These are phyloP conservation scores for Crepidotus variabilis DNA, from an alignment of 768 basidiomycete genomes.

Conservation along the genomic window DNA sequence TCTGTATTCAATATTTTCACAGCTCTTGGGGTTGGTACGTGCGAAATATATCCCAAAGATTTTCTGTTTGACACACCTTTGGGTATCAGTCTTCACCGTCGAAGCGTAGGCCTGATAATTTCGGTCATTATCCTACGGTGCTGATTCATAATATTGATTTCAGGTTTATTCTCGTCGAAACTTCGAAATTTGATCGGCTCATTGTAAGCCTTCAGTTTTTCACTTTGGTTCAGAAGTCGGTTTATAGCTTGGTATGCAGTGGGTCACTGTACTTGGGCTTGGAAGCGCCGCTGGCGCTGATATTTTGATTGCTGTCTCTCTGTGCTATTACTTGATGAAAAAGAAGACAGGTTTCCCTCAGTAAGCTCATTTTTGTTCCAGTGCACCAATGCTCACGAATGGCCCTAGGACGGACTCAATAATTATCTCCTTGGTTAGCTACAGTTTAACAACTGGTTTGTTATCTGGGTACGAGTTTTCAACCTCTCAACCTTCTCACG, in stretches of 20 bases:
- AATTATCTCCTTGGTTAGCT: constrained; percentile 38
- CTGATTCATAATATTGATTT: constrained; percentile 6
- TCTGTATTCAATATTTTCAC: neutral
- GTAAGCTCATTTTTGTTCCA: constrained; percentile 8
- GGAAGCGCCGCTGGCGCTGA: constrained; percentile 47
- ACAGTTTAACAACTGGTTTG: constrained; percentile 42
- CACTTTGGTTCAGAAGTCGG: neutral
- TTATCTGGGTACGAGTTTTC: constrained; percentile 33
- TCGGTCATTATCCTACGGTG: constrained; percentile 1
- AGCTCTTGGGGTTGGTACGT: constrained; percentile 40
- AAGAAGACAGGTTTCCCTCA: constrained; percentile 41
- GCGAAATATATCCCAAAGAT: neutral
- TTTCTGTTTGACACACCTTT: neutral
- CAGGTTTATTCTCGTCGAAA: constrained; percentile 32
- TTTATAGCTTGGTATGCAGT: constrained; percentile 22
- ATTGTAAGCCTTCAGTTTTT: constrained; percentile 29
- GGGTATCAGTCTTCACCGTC: constrained; percentile 38
- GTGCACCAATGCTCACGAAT: neutral
- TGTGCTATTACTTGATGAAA: constrained; percentile 46
- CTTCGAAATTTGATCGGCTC: constrained; percentile 28
- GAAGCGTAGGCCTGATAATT: constrained; percentile 32
- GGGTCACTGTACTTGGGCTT: constrained; percentile 46
- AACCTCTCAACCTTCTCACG: neutral
- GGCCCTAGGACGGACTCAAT: constrained; percentile 37
- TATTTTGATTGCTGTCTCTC: constrained; percentile 41